Evolutionary conservation across 768 basidiomycete species (phyloP).

Genomic region (Termitomyces bulborhizus): DNA sequence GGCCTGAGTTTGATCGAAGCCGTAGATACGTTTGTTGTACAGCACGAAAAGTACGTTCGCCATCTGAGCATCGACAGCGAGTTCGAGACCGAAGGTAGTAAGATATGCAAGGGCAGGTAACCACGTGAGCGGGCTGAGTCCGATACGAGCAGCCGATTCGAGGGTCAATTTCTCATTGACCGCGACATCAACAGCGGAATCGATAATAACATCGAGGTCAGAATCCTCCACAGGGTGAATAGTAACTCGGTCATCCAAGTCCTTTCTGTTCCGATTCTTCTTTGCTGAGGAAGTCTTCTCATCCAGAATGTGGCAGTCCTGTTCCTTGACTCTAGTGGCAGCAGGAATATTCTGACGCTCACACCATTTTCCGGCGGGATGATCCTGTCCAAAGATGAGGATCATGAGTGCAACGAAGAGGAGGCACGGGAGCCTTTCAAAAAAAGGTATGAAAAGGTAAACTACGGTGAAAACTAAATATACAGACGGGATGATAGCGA

Average conservation of each 20-base stretch:
- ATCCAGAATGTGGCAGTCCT: neutral
- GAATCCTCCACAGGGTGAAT: neutral
- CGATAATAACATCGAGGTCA: slow-evolving; percentile 8
- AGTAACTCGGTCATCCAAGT: neutral
- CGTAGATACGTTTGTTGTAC: slow-evolving; percentile 24
- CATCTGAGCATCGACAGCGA: slow-evolving; percentile 49
- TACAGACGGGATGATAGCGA: slow-evolving; percentile 44
- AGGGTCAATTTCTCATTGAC: slow-evolving; percentile 38
- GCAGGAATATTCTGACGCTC: slow-evolving; percentile 35
- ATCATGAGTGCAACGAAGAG: slow-evolving; percentile 33
- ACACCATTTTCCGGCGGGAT: slow-evolving; percentile 48
- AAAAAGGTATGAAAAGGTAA: no score
- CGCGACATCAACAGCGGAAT: slow-evolving; percentile 34
- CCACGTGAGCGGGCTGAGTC: slow-evolving; percentile 43
- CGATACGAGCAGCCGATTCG: slow-evolving; percentile 23
- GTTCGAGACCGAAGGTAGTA: slow-evolving; percentile 53
- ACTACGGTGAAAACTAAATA: neutral
- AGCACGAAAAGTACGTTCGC: slow-evolving; percentile 37
- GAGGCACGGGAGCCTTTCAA: slow-evolving; percentile 36
- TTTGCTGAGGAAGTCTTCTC: neutral
- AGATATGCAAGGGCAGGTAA: slow-evolving; percentile 47
- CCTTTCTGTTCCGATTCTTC: neutral
- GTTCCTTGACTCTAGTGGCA: slow-evolving; percentile 13
- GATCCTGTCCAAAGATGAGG: slow-evolving; percentile 44
- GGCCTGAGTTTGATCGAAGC: slow-evolving; percentile 43